Conservation (phyloP, 305 asterid genomes). For the Caryopteris hybrid region DNA sequence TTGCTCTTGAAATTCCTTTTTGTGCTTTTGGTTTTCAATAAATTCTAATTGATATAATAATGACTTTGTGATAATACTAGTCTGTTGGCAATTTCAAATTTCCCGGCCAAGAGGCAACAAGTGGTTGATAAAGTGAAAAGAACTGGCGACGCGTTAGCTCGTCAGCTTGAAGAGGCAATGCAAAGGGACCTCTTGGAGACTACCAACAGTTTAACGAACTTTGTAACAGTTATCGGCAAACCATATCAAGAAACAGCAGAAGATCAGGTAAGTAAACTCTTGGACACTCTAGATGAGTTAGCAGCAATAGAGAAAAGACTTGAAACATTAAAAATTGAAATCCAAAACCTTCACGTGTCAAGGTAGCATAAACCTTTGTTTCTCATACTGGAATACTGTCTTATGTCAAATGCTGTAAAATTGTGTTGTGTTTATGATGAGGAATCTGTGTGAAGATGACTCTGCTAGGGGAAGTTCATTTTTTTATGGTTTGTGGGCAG, state of each 20-base stretch:
- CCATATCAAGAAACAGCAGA: conserved; percentile 70
- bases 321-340: conserved; percentile 51
- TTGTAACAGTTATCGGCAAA: conserved; percentile 47
- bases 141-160: conserved; percentile 70
- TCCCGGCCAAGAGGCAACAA: conserved; percentile 64
- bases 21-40: background rate
- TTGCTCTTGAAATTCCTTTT: background rate
- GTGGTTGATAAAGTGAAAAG: conserved; percentile 76
- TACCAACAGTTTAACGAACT: conserved; percentile 40
- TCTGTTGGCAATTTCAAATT: conserved; percentile 74
- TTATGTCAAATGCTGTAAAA: conserved; percentile 13
- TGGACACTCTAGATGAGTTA: conserved; percentile 52
- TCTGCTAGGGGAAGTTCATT: background rate
- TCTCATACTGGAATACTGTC: background rate
- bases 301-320: conserved; percentile 50
- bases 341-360: conserved; percentile 72
- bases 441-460: background rate
- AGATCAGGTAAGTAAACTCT: conserved; percentile 48
- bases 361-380: conserved; percentile 25
- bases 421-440: background rate
- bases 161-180: conserved; percentile 86
- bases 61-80: conserved; percentile 30
- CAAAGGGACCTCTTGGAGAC: conserved; percentile 72
- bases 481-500: background rate
- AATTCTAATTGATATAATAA: conserved; percentile 11